Base-by-base conservation (phyloP, 371 early-diverging fungal species). In the Haplosporangium sp. region DNA sequence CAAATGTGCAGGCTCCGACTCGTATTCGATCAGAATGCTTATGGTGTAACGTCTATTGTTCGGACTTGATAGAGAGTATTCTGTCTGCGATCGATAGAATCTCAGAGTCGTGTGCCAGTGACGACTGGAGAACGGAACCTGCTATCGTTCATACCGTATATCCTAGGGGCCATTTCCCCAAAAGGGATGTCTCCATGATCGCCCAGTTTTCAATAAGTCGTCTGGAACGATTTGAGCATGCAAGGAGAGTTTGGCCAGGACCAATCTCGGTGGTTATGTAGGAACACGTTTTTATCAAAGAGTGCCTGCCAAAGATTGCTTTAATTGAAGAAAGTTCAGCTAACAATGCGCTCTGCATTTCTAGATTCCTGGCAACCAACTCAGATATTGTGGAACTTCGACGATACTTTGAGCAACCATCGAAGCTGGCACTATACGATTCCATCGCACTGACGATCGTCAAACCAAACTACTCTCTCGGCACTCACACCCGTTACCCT, bases 151-250 rank as follows among this genome's bases (percentile, higher is more conserved):
- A 76, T 53, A 76, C 76, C 10, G 40, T 75, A 18, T 38, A 52
- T 20, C 56, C 77, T 6, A 68, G 69, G 37, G 53, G 50, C 12
- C 10, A 47, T 6, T 62, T 65, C 45, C 23, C 64, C 23, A 51
- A 66, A 23, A 50, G 64, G 18, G 86, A 85, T 63, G 82, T 88
- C 9, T 83, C 88, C 0, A 71, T 90, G 64, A 77, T 90, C 20
- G 82, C 87, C 5, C 90, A 90, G 62, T 89, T 88, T 55, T 86
- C 89, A 14, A 87, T 87, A 36, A 88, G 89, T 67, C 83, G 89
- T 42, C 72, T 90, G 16, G 80, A 82, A 13, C 71, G 82, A 12
- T 90, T 90, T 69, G 80, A 84, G 50, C 73, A 82, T 16, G 87
- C 86, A 1, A 80, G 86, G 11, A 63, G 73, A 11, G 74, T 60